phyloP scores from a whole-genome alignment of 305 asterid genomes.

The Fraxinus angustifolia region DNA sequence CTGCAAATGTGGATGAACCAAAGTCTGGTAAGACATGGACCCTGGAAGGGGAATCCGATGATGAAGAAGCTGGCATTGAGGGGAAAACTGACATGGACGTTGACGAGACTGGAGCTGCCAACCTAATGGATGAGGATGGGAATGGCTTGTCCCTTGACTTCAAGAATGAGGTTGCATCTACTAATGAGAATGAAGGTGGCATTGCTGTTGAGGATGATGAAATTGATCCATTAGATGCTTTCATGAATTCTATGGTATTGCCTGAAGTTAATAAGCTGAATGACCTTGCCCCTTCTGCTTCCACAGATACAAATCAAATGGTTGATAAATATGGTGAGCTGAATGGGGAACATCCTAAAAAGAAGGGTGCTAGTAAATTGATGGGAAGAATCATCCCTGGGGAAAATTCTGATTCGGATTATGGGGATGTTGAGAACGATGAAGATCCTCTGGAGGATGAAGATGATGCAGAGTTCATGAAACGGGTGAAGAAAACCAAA shows the following conservation, averaged over 20 bases:
- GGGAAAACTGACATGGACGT: slow-evolving; percentile 47
- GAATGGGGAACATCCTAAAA: slow-evolving; percentile 35
- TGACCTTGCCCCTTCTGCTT: slow-evolving; percentile 30
- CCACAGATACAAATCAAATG: slow-evolving; percentile 35
- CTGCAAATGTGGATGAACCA: slow-evolving; percentile 42
- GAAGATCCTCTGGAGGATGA: slow-evolving; percentile 76
- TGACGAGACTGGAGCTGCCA: slow-evolving; percentile 39
- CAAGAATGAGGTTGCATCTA: slow-evolving; percentile 37
- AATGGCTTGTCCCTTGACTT: slow-evolving; percentile 39
- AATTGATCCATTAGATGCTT: slow-evolving; percentile 91
- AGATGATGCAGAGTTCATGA: slow-evolving; percentile 90
- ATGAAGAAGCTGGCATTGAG: slow-evolving; percentile 68
- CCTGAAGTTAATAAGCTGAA: slow-evolving; percentile 88
- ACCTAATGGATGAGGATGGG: slow-evolving; percentile 34
- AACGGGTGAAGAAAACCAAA: slow-evolving; percentile 91
- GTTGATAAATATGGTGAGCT: slow-evolving; percentile 40
- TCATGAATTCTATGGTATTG: slow-evolving; percentile 82
- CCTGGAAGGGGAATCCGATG: slow-evolving; percentile 92
- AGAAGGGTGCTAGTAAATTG: slow-evolving; percentile 41
- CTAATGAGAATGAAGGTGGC: slow-evolving; percentile 39
- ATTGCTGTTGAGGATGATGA: slow-evolving; percentile 55
- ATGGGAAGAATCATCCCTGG: slow-evolving; percentile 86
- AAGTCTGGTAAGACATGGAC: slow-evolving; percentile 89
- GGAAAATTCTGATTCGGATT: slow-evolving; percentile 83
- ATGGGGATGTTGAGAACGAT: slow-evolving; percentile 52